A percentile compares a stretch with the other conserved stretches of the same genome.
phyloP scores from a whole-genome alignment of 257 asterid genomes.

The Solanum medicagineum region DNA sequence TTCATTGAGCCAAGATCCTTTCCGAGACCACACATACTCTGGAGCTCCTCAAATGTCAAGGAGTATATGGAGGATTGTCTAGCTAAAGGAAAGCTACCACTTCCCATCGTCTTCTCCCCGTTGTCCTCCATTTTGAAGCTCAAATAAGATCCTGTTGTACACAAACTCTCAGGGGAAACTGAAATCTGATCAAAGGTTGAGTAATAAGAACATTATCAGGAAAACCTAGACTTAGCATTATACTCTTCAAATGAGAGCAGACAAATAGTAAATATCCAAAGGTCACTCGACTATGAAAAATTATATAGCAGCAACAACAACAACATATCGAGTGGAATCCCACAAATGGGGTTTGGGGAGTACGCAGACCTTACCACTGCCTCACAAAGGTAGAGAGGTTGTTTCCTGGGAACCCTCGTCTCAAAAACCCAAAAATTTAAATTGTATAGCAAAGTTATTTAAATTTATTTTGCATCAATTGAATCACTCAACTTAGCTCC shows the following conservation, averaged over 20 bases:
- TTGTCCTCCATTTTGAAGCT: conserved; percentile 62
- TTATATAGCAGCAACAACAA: neutral
- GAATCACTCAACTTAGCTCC: neutral
- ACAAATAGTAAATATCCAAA: neutral
- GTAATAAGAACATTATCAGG: conserved; percentile 3
- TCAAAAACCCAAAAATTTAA: too few relatives aligned
- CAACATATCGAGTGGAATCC: too few relatives aligned
- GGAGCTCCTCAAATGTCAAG: conserved; percentile 83
- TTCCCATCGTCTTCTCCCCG: conserved; percentile 23
- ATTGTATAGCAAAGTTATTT: neutral
- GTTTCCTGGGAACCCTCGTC: too few relatives aligned
- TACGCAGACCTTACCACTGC: too few relatives aligned
- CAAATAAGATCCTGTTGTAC: conserved; percentile 57
- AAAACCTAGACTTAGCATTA: neutral
- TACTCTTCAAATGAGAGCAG: neutral
- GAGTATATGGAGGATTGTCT: conserved; percentile 73
- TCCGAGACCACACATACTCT: conserved; percentile 51
- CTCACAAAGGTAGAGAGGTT: too few relatives aligned
- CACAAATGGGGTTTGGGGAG: too few relatives aligned
- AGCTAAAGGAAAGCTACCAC: conserved; percentile 32
- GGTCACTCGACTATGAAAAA: neutral
- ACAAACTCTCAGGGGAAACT: neutral
- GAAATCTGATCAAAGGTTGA: conserved; percentile 21
- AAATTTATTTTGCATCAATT: neutral
- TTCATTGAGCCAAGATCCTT: conserved; percentile 89